These are phyloP conservation scores for Favolaschia claudopus DNA, from an alignment of 768 basidiomycete species.

Conservation along the genomic window DNA sequence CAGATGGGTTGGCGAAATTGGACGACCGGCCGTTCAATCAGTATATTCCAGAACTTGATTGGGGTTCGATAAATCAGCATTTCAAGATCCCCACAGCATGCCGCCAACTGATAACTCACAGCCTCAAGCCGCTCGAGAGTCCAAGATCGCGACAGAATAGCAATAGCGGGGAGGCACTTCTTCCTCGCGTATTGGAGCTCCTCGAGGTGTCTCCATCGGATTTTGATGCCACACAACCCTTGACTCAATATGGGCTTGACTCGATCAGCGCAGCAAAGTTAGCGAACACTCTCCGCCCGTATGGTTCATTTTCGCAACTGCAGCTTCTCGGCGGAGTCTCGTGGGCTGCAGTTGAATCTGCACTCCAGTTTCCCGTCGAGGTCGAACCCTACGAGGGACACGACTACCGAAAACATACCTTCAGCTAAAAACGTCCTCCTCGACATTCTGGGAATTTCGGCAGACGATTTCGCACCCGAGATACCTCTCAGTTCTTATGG, in stretches of 20 bases:
- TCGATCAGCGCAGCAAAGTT: constrained; percentile 1
- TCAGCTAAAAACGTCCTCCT: constrained; percentile 21
- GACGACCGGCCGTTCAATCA: constrained; percentile 14
- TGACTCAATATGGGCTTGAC: neutral
- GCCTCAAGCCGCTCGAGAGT: too few relatives aligned
- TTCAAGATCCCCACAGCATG: neutral
- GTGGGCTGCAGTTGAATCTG: neutral
- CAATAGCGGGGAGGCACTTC: neutral
- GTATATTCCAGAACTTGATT: constrained; percentile 13
- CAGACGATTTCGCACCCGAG: constrained; percentile 34
- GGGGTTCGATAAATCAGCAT: neutral
- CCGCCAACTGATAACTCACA: neutral
- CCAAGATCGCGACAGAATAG: too few relatives aligned
- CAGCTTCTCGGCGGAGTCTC: neutral
- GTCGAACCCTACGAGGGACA: too few relatives aligned
- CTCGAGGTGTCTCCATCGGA: neutral
- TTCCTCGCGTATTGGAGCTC: neutral
- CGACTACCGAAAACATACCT: neutral
- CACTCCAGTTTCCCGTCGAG: neutral
- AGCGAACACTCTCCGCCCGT: neutral
- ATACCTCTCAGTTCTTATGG: constrained; percentile 41
- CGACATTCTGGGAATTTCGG: constrained; percentile 29
- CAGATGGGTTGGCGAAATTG: constrained; percentile 13
- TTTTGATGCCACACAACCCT: neutral
- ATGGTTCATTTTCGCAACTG: neutral